Evolutionary conservation across 2,329 filamentous ascomycete genomes (phyloP), one percentile per base, ranked within the genome.

Genomic region (Xylaria sp.): DNA sequence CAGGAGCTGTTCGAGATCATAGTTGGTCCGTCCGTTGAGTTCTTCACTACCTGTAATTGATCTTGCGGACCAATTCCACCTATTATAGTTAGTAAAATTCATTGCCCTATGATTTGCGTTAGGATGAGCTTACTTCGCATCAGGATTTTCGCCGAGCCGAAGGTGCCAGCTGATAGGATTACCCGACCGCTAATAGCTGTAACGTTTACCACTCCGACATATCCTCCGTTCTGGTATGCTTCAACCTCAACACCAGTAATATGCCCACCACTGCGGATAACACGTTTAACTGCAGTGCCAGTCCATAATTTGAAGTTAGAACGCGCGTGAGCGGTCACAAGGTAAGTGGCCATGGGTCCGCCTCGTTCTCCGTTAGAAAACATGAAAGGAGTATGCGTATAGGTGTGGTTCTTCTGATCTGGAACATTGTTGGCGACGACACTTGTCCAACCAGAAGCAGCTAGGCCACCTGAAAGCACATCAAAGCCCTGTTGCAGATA

Each of bases 261-360:
- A 65, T 85, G 85, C 51, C 88, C 85, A 2, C 87, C 89, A 17
- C 82, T 83, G 12, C 91, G 88, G 21, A 92, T 80, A n/a, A 93
- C 85, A 32, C 90, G 85, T 71, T 86, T 85, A n/a, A 92, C 90
- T 53, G 86, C 84, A 2, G 90, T 91, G 75, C 90, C 88, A 21
- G 86, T 86, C 83, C 88, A 88, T 56, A 93, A 81, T 61, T 87
- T 84, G 80, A 93, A 93, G 80, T 93, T 92, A 47, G 82, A 79
- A 67, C 88, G 84, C 50, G 81, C 81, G 56, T 84, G 82, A 1
- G 90, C 89, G 19, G 85, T 83, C 4, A 90, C 88, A 1, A 93
- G 86, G 75, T 93, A 93, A 0, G 91, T 92, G 8, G 88, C 88
- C 76, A 93, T 82, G 12, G 91, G 91, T 0, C 92, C 91, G 53